Base-by-base conservation (phyloP, 1,139 yeast species). In the Komagataea norvegica region DNA sequence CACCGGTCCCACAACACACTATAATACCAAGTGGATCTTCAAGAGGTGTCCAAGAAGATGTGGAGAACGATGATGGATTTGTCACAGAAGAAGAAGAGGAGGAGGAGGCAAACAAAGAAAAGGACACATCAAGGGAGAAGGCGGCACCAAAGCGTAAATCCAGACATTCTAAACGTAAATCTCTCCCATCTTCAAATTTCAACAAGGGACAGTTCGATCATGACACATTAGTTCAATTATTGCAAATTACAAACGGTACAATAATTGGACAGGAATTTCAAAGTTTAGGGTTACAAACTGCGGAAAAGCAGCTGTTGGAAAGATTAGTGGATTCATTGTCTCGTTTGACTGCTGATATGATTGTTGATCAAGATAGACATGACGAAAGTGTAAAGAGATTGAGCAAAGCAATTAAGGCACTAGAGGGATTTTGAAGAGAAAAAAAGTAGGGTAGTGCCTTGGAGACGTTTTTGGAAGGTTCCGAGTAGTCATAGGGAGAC, bases 301-400 rank as follows among this genome's bases (percentile, higher is more conserved):
- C 80, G 45, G 96, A 88, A 56, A 83, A 84, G 48, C 82, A 77
- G 48, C 67, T 88, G 37, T 69, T 89, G 36, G 96, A 88, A 56
- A 80, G 86, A 59, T 77, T 89, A 33, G 84, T 89, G 5, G 95
- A 87, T 53, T 81, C 94, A 2, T 66, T 89, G 41, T 81, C 93
- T 17, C 70, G 93, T 51, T 70, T 89, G 44, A 86, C 95, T 4
- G 85, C 89, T 41, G 96, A 88, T 56, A 88, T 89, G 85, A 81
- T 86, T 38, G 60, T 85, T 38, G 95, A 89, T 59, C 85, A 84
- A 29, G 77, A 75, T 25, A 73, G 93, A 52, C 79, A 84, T 45
- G 81, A 80, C 20, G 84, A 84, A 44, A 95, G 96, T n/a, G 72
- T 86, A 29, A 70, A 74, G 46, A 66, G 96, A 45, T 64, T 89